phyloP scores from a whole-genome alignment of 352 stramenopile genomes.

The Globisporangium cylindrosporum region DNA sequence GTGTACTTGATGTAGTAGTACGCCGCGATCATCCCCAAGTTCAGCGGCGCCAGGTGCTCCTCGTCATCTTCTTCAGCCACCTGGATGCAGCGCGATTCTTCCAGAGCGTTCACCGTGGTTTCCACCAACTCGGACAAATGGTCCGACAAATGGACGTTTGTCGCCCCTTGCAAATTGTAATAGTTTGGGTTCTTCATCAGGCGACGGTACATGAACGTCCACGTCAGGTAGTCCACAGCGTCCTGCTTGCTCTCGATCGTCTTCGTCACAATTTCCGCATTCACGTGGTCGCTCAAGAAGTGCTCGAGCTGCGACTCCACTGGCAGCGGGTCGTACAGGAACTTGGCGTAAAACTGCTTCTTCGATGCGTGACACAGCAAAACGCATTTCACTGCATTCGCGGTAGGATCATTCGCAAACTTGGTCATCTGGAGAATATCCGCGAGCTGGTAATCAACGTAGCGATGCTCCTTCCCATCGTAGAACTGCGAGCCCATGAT shows the following conservation, averaged over 20 bases:
- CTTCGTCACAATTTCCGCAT: slow-evolving; percentile 98
- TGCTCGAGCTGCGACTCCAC: slow-evolving; percentile 99
- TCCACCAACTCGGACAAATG: slow-evolving; percentile 99
- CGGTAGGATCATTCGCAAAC: slow-evolving; percentile 52
- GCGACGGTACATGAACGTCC: slow-evolving; percentile 99
- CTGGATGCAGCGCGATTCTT: slow-evolving; percentile 96
- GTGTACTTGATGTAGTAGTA: slow-evolving; percentile 99
- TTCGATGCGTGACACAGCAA: slow-evolving; percentile 97
- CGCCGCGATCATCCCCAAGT: slow-evolving; percentile 99
- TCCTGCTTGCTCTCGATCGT: slow-evolving; percentile 99
- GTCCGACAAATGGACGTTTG: slow-evolving; percentile 93
- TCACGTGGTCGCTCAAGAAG: slow-evolving; percentile 98
- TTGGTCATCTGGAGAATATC: slow-evolving; percentile 99
- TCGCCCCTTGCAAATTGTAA: slow-evolving; percentile 96
- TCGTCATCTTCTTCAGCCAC: slow-evolving; percentile 92
- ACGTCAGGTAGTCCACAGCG: slow-evolving; percentile 99
- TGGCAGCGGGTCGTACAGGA: slow-evolving; percentile 99
- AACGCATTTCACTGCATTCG: slow-evolving; percentile 90
- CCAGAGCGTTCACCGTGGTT: slow-evolving; percentile 94
- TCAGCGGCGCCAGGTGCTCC: slow-evolving; percentile 93
- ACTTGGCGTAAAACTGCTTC: slow-evolving; percentile 98
- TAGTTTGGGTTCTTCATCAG: slow-evolving; percentile 99
- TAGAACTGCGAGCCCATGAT: slow-evolving; percentile 98
- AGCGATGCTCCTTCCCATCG: slow-evolving; percentile 94
- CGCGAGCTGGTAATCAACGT: slow-evolving; percentile 96